Conservation (phyloP, 2,329 filamentous ascomycete species). For the Mariannaea sp. region DNA sequence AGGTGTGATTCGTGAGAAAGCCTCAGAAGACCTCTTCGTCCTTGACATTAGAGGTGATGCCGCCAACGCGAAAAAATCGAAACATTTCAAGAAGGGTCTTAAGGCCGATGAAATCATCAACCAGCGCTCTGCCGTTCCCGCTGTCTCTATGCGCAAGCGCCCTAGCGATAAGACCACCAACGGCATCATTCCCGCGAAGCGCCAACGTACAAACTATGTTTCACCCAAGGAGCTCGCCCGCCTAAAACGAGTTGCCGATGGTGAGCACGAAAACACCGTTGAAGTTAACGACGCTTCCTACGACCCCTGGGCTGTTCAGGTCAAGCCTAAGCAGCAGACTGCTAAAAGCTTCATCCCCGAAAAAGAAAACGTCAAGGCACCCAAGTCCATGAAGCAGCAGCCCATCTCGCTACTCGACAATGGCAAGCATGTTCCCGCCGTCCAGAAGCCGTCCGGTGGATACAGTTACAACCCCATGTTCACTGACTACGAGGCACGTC, state of each 20-base stretch:
- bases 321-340: constrained; percentile 45
- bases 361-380: constrained; percentile 69
- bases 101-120: constrained; percentile 93
- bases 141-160: constrained; percentile 80
- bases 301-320: constrained; percentile 74
- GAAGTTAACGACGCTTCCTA: constrained; percentile 67
- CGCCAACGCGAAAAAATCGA: constrained; percentile 65
- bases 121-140: constrained; percentile 79
- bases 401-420: constrained; percentile 83
- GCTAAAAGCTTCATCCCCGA: constrained; percentile 66
- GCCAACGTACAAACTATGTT: constrained; percentile 77
- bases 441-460: constrained; percentile 78
- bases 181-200: constrained; percentile 75
- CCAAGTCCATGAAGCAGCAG: constrained; percentile 73
- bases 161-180: constrained; percentile 70
- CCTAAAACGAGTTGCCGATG: constrained; percentile 78
- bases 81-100: constrained; percentile 75
- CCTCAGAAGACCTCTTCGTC: constrained; percentile 82
- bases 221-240: constrained; percentile 82
- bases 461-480: constrained; percentile 94
- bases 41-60: constrained; percentile 77
- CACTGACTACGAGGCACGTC: constrained; percentile 79
- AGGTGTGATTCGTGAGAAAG: constrained; percentile 83
- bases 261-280: constrained; percentile 61
- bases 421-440: constrained; percentile 78